Conservation (phyloP, 805 yeast genomes). For the Wickerhamomyces chaumierensis region DNA sequence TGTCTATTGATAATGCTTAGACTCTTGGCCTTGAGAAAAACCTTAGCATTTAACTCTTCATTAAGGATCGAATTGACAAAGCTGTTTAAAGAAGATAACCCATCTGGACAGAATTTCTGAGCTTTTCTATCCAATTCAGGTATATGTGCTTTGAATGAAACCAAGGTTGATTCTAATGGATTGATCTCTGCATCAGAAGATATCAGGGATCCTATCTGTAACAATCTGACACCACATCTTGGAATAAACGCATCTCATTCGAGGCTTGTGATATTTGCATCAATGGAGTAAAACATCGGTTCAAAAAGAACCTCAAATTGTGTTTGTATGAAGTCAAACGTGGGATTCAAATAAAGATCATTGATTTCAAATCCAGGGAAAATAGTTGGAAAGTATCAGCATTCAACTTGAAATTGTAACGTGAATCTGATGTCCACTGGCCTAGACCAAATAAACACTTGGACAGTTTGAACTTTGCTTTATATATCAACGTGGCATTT, state of each 20-base stretch:
- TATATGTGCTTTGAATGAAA: not conserved
- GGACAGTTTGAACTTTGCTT: not conserved
- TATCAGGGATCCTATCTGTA: slow-evolving; percentile 4
- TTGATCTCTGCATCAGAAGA: slow-evolving; percentile 1
- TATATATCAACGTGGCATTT: not conserved
- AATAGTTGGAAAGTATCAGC: not conserved
- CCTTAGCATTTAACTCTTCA: slow-evolving; percentile 1
- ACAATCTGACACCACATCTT: slow-evolving; percentile 8
- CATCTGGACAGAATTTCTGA: slow-evolving; percentile 8
- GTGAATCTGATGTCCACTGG: not conserved
- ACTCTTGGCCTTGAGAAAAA: slow-evolving; percentile 6
- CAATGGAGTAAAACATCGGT: not conserved
- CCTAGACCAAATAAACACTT: not conserved
- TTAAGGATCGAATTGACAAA: slow-evolving; percentile 7
- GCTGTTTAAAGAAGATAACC: slow-evolving; percentile 8
- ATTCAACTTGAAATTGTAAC: not conserved
- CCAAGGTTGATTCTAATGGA: not conserved
- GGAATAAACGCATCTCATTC: slow-evolving; percentile 14
- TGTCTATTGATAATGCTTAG: slow-evolving; percentile 5
- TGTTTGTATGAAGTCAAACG: not conserved
- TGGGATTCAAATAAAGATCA: not conserved
- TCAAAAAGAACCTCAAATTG: not conserved
- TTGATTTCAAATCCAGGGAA: not conserved
- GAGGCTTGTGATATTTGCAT: not conserved
- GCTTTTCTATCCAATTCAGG: slow-evolving; percentile 6